Evolutionary conservation across 495 filamentous ascomycete species (phyloP).

Genomic region (Polyplosphaeria fusca): DNA sequence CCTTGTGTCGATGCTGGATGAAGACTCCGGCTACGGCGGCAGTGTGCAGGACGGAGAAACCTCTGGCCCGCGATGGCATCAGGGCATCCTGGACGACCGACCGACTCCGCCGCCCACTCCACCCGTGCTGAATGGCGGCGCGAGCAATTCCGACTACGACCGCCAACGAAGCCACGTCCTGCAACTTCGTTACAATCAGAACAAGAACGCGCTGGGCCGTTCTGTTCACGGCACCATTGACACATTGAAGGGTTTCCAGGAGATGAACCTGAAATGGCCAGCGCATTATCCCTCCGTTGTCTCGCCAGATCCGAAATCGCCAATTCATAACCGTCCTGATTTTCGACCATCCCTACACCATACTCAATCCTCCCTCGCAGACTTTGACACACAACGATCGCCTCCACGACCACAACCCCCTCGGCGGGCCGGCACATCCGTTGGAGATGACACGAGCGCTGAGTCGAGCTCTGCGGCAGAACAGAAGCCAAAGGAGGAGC

Average conservation of each 20-base stretch:
- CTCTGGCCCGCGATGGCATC: conserved; percentile 55
- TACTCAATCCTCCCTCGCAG: conserved; percentile 39
- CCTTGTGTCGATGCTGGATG: conserved; percentile 67
- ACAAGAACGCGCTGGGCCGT: conserved; percentile 77
- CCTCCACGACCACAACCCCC: conserved; percentile 50
- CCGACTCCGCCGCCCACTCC: conserved; percentile 59
- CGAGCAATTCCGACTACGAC: conserved; percentile 54
- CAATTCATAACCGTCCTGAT: conserved; percentile 28
- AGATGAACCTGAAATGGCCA: conserved; percentile 88
- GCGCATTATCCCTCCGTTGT: conserved; percentile 85
- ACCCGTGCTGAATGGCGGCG: conserved; percentile 50
- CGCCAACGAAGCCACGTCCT: conserved; percentile 68
- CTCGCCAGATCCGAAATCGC: conserved; percentile 51
- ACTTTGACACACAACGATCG: conserved; percentile 41
- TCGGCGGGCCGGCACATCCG: conserved; percentile 68
- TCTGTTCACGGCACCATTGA: conserved; percentile 83
- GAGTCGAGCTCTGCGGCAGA: conserved; percentile 72
- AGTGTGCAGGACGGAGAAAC: conserved; percentile 59
- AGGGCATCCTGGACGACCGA: conserved; percentile 64
- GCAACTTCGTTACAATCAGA: conserved; percentile 77
- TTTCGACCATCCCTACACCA: conserved; percentile 42
- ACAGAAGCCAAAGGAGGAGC: conserved; percentile 55
- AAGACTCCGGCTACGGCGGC: conserved; percentile 89
- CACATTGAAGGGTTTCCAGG: conserved; percentile 72
- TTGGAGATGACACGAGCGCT: conserved; percentile 56